phyloP scores from a whole-genome alignment of 2,329 filamentous ascomycete species.

The Aspergillus oerlinghausenensis region DNA sequence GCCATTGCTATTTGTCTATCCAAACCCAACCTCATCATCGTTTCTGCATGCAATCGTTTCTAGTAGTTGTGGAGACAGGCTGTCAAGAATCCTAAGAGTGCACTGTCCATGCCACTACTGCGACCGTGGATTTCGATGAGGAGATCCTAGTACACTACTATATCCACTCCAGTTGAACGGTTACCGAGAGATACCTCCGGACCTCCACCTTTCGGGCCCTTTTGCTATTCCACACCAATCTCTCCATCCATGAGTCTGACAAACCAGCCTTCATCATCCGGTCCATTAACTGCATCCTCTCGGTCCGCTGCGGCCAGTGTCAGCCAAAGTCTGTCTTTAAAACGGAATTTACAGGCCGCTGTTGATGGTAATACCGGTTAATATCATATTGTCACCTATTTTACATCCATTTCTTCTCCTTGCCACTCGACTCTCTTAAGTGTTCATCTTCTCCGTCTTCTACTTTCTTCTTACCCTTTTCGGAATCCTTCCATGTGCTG shows the following conservation, averaged over 20 bases:
- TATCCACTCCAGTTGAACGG: neutral
- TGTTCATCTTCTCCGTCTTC: neutral
- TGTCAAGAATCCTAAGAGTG: slow-evolving; percentile 1
- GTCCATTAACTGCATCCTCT: slow-evolving; percentile 35
- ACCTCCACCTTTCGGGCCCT: slow-evolving; percentile 10
- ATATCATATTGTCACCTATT: slow-evolving; percentile 9
- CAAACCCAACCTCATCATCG: neutral
- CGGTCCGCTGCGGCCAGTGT: slow-evolving; percentile 28
- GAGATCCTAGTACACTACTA: neutral
- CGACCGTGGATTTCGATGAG: neutral
- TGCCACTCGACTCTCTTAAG: neutral
- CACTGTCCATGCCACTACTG: neutral
- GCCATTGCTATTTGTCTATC: neutral
- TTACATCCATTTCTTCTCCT: slow-evolving; percentile 3
- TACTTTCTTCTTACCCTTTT: neutral
- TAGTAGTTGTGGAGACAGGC: slow-evolving; percentile 6
- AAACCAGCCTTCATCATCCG: slow-evolving; percentile 38
- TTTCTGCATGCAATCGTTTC: slow-evolving; percentile 1
- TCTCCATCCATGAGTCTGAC: slow-evolving; percentile 37
- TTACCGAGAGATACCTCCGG: neutral
- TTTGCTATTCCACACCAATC: neutral
- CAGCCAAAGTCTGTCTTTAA: slow-evolving; percentile 34
- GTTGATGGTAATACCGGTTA: slow-evolving; percentile 42
- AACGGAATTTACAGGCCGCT: slow-evolving; percentile 41
- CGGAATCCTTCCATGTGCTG: slow-evolving; percentile 2